Conservation (phyloP, 2,329 filamentous ascomycete species). For the Colletotrichum destructivum region DNA sequence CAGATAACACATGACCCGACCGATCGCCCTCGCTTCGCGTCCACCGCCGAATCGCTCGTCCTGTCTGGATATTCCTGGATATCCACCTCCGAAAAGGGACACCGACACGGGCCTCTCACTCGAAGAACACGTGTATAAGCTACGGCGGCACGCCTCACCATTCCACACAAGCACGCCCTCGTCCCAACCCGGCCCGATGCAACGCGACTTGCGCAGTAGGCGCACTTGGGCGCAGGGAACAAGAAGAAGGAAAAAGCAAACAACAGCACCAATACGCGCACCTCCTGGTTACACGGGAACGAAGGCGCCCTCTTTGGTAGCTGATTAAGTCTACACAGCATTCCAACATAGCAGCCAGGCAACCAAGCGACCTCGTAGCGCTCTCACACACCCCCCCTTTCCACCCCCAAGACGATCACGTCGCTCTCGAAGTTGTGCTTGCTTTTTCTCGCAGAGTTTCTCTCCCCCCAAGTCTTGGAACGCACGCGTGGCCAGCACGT, state of each 20-base stretch:
- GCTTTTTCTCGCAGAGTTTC: constrained; percentile 7
- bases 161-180: not conserved
- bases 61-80: not conserved
- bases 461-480: constrained; percentile 20
- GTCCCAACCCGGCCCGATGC: constrained; percentile 18
- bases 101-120: not conserved
- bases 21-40: constrained; percentile 14
- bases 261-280: not conserved
- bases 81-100: not conserved
- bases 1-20: constrained; percentile 2
- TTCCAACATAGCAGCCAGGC: not conserved
- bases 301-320: not conserved
- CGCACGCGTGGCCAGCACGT: not conserved
- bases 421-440: not conserved
- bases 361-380: constrained; percentile 7
- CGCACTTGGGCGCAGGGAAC: not conserved
- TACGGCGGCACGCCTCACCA: not conserved
- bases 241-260: constrained; percentile 18
- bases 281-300: constrained; percentile 29
- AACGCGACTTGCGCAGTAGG: constrained; percentile 18
- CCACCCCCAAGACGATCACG: not conserved
- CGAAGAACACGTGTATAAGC: too few species aligned
- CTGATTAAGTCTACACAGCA: too few species aligned
- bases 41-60: constrained; percentile 5
- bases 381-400: not conserved